Conservation (phyloP, 2,329 filamentous ascomycete genomes). For the Paraphaeosphaeria minitans region DNA sequence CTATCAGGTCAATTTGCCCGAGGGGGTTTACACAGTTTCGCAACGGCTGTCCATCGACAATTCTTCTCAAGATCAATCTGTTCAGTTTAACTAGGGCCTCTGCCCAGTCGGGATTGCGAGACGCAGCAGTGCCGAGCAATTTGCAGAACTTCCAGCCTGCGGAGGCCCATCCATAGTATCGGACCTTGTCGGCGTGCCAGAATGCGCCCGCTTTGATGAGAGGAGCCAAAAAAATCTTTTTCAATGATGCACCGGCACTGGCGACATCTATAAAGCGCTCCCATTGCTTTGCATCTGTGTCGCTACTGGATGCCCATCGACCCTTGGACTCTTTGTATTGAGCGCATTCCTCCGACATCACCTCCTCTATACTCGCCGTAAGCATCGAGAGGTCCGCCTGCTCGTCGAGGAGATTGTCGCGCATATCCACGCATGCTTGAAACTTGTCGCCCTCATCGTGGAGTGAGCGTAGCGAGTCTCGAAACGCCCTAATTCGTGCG, state of each 20-base stretch:
- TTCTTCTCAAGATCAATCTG: constrained; percentile 18
- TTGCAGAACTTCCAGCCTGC: constrained; percentile 21
- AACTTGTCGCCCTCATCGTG: constrained; percentile 12
- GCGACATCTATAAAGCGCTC: constrained; percentile 19
- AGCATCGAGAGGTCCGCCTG: constrained; percentile 9
- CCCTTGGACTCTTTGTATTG: constrained; percentile 13
- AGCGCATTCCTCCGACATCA: constrained; percentile 13
- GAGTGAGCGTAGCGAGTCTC: not conserved
- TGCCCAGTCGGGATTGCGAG: constrained; percentile 17
- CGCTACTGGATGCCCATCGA: not conserved
- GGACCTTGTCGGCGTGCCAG: constrained; percentile 19
- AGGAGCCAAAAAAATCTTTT: constrained; percentile 17
- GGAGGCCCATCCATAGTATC: constrained; percentile 20
- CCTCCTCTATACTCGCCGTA: constrained; percentile 10
- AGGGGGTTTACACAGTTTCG: constrained; percentile 15
- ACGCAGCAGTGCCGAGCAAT: constrained; percentile 17
- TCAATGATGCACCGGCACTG: constrained; percentile 12
- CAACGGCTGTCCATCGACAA: constrained; percentile 12
- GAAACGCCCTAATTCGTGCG: too few species aligned
- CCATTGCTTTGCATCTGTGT: constrained; percentile 18
- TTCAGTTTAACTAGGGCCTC: constrained; percentile 23
- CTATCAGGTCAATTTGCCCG: constrained; percentile 13
- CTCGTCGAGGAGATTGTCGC: constrained; percentile 12
- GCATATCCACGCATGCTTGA: constrained; percentile 10
- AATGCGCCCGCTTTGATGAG: constrained; percentile 15